phyloP scores from a whole-genome alignment of 768 basidiomycete species.

The Candolleomyces efflorescens region DNA sequence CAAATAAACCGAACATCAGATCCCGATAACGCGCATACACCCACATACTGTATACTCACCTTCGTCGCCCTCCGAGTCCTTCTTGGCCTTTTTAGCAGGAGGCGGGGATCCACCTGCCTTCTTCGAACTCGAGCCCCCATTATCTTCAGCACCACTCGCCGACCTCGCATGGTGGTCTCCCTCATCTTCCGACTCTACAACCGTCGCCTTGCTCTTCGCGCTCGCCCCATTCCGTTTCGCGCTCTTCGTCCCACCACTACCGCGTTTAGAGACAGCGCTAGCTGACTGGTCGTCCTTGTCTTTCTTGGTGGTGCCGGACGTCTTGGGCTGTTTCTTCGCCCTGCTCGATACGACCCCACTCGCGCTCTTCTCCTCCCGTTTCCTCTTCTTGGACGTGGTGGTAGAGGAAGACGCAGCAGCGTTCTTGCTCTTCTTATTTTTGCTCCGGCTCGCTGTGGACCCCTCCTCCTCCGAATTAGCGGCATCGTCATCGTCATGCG shows the following conservation, averaged over 20 bases:
- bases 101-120: conserved; percentile 47
- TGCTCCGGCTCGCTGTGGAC: conserved; percentile 18
- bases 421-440: conserved; percentile 7
- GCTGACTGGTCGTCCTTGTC: conserved; percentile 24
- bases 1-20: conserved; percentile 1
- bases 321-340: conserved; percentile 38
- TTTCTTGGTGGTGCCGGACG: conserved; percentile 31
- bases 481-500: no score
- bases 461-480: no score
- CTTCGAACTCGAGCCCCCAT: conserved; percentile 50
- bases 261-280: no score
- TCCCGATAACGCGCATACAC: background rate
- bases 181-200: conserved; percentile 71
- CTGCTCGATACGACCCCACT: conserved; percentile 24
- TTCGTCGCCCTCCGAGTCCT: conserved; percentile 62
- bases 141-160: conserved; percentile 39
- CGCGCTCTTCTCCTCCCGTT: conserved; percentile 38
- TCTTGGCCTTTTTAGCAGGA: conserved; percentile 62
- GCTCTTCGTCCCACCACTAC: conserved; percentile 20
- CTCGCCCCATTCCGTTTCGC: conserved; percentile 30
- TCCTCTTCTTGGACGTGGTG: conserved; percentile 42
- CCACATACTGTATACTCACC: conserved; percentile 33
- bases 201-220: conserved; percentile 46
- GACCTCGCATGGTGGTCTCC: conserved; percentile 27
- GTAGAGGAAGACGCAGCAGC: conserved; percentile 29